A percentile compares a stretch with the other conserved stretches of the same genome.
phyloP scores from a whole-genome alignment of 2,329 filamentous ascomycete species.

The Claviceps humidiphila region DNA sequence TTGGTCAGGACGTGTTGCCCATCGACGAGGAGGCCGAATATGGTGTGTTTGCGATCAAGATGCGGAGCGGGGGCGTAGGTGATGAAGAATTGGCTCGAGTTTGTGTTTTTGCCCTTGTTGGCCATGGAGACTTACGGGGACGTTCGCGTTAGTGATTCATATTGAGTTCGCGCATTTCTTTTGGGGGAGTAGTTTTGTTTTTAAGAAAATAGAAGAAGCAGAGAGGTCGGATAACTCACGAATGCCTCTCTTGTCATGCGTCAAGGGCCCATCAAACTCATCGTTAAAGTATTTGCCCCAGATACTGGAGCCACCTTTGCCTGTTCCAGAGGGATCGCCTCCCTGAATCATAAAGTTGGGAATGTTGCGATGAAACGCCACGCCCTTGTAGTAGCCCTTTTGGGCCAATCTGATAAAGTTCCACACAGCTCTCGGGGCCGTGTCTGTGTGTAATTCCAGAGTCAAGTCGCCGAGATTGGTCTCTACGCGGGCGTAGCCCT shows the following conservation, averaged over 20 bases:
- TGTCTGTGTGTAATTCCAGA: slow-evolving; percentile 80
- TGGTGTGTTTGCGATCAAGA: slow-evolving; percentile 91
- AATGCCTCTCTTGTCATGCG: slow-evolving; percentile 70
- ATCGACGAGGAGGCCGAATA: slow-evolving; percentile 77
- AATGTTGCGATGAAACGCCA: slow-evolving; percentile 87
- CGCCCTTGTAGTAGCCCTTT: slow-evolving; percentile 76
- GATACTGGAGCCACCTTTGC: slow-evolving; percentile 75
- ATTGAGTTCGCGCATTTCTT: background rate
- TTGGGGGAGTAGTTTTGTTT: background rate
- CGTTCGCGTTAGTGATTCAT: background rate
- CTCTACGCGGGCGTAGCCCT: slow-evolving; percentile 81
- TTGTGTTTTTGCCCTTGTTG: slow-evolving; percentile 97
- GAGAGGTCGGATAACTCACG: slow-evolving; percentile 12
- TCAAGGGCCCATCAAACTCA: slow-evolving; percentile 78
- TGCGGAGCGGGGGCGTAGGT: slow-evolving; percentile 76
- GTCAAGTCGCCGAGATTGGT: slow-evolving; percentile 79
- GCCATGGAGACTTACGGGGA: slow-evolving; percentile 57
- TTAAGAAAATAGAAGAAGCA: background rate
- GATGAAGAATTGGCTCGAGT: slow-evolving; percentile 90
- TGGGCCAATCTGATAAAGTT: slow-evolving; percentile 86
- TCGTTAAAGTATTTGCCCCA: slow-evolving; percentile 94
- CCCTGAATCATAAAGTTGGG: slow-evolving; percentile 97
- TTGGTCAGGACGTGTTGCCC: slow-evolving; percentile 57
- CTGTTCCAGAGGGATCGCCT: slow-evolving; percentile 85
- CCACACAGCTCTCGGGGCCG: slow-evolving; percentile 87